Percentiles rank a stretch among this genome's conserved stretches.
Evolutionary conservation across 495 filamentous ascomycete genomes (phyloP).

Genomic region (Umbilicaria muhlenbergii): DNA sequence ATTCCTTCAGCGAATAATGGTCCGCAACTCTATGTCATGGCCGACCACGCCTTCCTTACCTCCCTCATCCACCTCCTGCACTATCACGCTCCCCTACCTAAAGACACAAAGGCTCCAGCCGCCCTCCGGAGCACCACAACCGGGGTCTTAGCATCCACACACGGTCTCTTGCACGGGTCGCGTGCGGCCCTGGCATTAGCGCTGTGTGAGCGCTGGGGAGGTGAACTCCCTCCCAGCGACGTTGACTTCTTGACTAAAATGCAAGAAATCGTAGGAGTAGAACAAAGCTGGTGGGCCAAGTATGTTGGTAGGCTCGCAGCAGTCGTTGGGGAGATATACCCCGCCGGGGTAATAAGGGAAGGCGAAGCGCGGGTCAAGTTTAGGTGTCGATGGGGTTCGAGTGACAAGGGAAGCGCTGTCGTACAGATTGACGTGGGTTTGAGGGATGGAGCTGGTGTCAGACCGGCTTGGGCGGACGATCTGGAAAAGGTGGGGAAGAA

Average conservation of each 20-base stretch:
- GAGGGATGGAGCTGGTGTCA: conserved; percentile 9
- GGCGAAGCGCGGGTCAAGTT: conserved; percentile 16
- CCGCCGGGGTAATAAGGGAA: conserved; percentile 28
- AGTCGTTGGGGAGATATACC: conserved; percentile 32
- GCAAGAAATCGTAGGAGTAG: conserved; percentile 26
- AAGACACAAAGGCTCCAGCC: conserved; percentile 41
- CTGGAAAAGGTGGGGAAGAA: conserved; percentile 44
- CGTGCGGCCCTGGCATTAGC: conserved; percentile 57
- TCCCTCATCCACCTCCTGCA: conserved; percentile 31
- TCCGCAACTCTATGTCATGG: not conserved
- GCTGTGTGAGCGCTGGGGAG: conserved; percentile 64
- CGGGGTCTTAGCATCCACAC: conserved; percentile 44
- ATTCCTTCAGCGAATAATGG: conserved; percentile 17
- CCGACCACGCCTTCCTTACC: conserved; percentile 17
- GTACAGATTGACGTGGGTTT: conserved; percentile 17
- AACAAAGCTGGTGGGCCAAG: conserved; percentile 44
- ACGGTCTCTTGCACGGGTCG: conserved; percentile 57
- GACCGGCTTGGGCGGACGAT: conserved; percentile 15
- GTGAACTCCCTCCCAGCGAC: conserved; percentile 40
- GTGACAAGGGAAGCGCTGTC: conserved; percentile 16
- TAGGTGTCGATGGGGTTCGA: conserved; percentile 18
- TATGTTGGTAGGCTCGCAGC: conserved; percentile 40
- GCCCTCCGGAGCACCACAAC: conserved; percentile 59
- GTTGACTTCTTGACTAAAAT: conserved; percentile 29
- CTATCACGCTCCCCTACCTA: conserved; percentile 32